Percentiles rank a stretch among this genome's conserved stretches.
phyloP scores from a whole-genome alignment of 2,329 filamentous ascomycete genomes.

The Fusarium clavum region DNA sequence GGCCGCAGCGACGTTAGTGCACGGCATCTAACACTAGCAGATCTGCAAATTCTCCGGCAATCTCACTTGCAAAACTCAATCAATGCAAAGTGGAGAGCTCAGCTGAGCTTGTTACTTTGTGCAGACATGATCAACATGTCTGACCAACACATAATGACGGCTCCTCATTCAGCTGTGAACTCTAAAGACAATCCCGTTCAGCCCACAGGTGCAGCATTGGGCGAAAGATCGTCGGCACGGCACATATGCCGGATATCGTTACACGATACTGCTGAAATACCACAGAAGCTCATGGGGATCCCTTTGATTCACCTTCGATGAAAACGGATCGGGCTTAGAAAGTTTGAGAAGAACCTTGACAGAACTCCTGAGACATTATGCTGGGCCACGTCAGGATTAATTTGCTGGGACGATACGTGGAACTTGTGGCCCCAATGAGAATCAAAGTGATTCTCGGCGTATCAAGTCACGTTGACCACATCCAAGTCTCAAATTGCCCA shows the following conservation, averaged over 20 bases:
- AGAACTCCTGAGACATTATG: too few relatives aligned
- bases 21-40: background rate
- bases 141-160: background rate
- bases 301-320: too few relatives aligned
- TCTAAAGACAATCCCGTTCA: fast-evolving
- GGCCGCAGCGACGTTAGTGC: background rate
- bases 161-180: background rate
- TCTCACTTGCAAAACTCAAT: background rate
- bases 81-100: background rate
- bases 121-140: background rate
- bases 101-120: background rate
- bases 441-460: too few relatives aligned
- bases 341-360: too few relatives aligned
- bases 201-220: background rate
- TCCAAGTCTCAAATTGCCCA: too few relatives aligned
- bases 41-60: background rate
- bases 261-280: too few relatives aligned
- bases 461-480: too few relatives aligned
- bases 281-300: too few relatives aligned
- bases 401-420: too few relatives aligned
- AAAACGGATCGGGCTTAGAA: background rate
- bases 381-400: fast-evolving
- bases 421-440: too few relatives aligned
- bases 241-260: background rate
- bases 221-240: background rate